Conservation (phyloP, 73 alveolate species). For the Paramecium biaurelia region DNA sequence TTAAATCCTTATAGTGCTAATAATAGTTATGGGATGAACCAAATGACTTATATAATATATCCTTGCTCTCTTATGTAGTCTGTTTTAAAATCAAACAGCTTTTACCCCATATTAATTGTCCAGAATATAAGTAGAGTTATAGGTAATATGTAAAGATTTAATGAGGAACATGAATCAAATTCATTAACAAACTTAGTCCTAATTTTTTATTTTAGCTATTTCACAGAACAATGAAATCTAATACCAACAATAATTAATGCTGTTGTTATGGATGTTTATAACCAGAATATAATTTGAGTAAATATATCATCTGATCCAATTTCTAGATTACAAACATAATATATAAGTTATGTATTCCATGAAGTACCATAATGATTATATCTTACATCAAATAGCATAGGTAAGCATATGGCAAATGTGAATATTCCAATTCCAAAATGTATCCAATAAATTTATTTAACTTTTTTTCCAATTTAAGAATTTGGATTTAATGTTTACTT, state of each 20-base stretch:
- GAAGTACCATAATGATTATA: neutral
- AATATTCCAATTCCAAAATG: neutral
- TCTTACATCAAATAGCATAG: neutral
- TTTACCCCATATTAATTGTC: neutral
- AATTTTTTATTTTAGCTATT: neutral
- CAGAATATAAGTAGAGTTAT: neutral
- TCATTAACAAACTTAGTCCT: neutral
- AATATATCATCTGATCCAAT: neutral
- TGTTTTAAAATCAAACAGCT: neutral
- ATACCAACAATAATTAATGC: neutral
- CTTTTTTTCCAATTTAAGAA: neutral
- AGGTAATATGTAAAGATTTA: neutral
- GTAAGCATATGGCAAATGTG: neutral
- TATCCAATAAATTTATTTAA: neutral
- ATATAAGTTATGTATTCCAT: neutral
- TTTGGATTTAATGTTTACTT: neutral
- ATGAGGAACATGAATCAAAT: neutral
- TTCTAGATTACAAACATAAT: neutral
- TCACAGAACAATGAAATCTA: neutral
- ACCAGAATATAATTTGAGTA: neutral
- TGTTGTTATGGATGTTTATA: neutral
- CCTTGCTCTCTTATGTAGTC: neutral
- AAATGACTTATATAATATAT: neutral
- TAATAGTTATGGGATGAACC: neutral
- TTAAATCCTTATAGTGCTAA: neutral